Percentiles rank a stretch among this genome's conserved stretches.
Conservation (phyloP, 306 rosid genomes). For the Canavalia ensiformis region DNA sequence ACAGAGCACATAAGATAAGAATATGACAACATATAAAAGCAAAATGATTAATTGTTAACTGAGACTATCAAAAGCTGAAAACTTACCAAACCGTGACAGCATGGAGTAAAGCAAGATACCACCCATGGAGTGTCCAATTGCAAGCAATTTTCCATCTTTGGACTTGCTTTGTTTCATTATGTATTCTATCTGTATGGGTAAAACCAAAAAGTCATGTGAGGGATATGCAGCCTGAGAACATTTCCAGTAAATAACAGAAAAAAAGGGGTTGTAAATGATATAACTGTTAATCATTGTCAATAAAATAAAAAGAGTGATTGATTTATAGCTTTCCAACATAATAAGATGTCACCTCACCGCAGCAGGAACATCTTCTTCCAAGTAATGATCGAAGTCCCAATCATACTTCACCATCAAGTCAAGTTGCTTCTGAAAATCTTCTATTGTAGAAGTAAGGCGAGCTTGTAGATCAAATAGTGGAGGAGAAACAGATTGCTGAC, state of each 20-base stretch:
- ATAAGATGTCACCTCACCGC: conserved; percentile 96
- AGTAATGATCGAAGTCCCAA: conserved; percentile 97
- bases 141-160: conserved; percentile 93
- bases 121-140: conserved; percentile 99
- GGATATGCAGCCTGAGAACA: conserved; percentile 40
- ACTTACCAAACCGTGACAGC: conserved; percentile 87
- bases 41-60: conserved; percentile 33
- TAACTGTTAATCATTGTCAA: conserved; percentile 22
- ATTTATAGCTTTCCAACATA: conserved; percentile 56
- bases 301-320: conserved; percentile 37
- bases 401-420: conserved; percentile 95
- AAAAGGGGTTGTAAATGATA: conserved; percentile 1
- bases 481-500: conserved; percentile 92
- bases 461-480: conserved; percentile 86
- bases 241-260: conserved; percentile 21
- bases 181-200: conserved; percentile 77
- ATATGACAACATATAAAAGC: conserved; percentile 28
- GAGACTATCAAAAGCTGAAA: conserved; percentile 37
- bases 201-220: conserved; percentile 40
- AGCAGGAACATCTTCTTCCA: conserved; percentile 96
- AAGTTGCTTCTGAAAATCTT: conserved; percentile 96
- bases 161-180: conserved; percentile 79
- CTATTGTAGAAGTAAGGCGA: conserved; percentile 80
- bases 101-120: conserved; percentile 92
- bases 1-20: conserved; percentile 14